phyloP scores from a whole-genome alignment of 164 flowering plant genomes.

The Aristolochia fimbriata region DNA sequence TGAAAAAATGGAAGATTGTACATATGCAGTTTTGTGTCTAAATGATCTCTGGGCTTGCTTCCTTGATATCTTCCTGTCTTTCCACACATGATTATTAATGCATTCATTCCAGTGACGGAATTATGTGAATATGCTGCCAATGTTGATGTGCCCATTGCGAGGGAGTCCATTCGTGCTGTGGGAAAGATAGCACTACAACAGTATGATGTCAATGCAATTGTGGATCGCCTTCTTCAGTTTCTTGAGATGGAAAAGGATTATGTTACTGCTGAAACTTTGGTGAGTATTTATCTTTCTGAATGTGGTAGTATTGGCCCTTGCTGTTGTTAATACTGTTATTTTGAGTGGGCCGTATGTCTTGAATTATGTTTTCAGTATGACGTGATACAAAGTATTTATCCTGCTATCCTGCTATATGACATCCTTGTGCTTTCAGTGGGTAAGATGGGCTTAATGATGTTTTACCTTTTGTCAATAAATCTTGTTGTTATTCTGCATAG shows the following conservation, averaged over 20 bases:
- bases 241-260: constrained; percentile 99
- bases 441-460: too few species aligned
- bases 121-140: constrained; percentile 98
- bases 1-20: too few species aligned
- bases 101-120: constrained; percentile 77
- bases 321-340: too few species aligned
- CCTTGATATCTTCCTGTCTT: constrained; percentile 10
- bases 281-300: constrained; percentile 5
- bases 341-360: too few species aligned
- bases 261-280: constrained; percentile 98
- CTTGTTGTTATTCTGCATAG: too few species aligned
- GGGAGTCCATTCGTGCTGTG: constrained; percentile 97
- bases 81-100: constrained; percentile 15
- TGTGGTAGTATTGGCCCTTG: not conserved
- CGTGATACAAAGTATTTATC: too few species aligned
- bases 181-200: constrained; percentile 98
- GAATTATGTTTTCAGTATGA: not conserved
- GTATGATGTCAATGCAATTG: constrained; percentile 99
- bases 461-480: too few species aligned
- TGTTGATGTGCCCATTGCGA: constrained; percentile 92
- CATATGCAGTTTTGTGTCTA: too few species aligned
- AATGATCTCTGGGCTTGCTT: not conserved
- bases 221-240: constrained; percentile 98
- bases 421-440: too few species aligned
- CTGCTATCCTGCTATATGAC: too few species aligned